A percentile compares a stretch with the other conserved stretches of the same genome.
Conservation (phyloP, 1,284 basidiomycete species). For the Gomphus bonarii region DNA sequence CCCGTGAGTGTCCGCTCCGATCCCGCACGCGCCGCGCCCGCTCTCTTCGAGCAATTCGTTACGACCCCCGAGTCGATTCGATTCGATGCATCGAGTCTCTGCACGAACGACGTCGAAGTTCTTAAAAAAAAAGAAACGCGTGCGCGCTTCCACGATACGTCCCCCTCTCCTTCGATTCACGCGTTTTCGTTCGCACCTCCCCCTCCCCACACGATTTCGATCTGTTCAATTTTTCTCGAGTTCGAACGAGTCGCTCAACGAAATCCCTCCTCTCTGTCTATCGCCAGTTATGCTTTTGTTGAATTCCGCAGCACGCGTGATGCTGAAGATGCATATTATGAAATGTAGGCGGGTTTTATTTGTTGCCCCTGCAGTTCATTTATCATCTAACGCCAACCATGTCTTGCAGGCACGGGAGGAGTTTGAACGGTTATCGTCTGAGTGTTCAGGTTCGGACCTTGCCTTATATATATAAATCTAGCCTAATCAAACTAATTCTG, state of each 20-base stretch:
- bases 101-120: constrained; percentile 5
- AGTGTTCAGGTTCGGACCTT: constrained; percentile 58
- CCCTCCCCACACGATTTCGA: constrained; percentile 12
- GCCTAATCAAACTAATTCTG: not conserved
- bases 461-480: not conserved
- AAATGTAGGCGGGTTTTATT: constrained; percentile 52
- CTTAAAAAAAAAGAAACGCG: no score
- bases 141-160: constrained; percentile 7
- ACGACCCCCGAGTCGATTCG: constrained; percentile 19
- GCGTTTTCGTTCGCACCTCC: constrained; percentile 11
- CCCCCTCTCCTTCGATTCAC: constrained; percentile 5
- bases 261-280: constrained; percentile 25
- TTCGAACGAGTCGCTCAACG: constrained; percentile 52
- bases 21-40: constrained; percentile 18
- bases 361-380: not conserved
- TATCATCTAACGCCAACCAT: constrained; percentile 8
- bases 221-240: constrained; percentile 18
- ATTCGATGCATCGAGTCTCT: constrained; percentile 12
- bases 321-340: constrained; percentile 84
- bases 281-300: constrained; percentile 82
- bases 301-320: constrained; percentile 79
- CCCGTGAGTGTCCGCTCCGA: constrained; percentile 51
- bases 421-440: constrained; percentile 74
- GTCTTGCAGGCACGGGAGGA: constrained; percentile 62
- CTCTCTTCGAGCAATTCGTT: constrained; percentile 22